Evolutionary conservation across 2,329 filamentous ascomycete genomes (phyloP), one percentile per base, ranked within the genome.

Genomic region (Botryotinia globosa): DNA sequence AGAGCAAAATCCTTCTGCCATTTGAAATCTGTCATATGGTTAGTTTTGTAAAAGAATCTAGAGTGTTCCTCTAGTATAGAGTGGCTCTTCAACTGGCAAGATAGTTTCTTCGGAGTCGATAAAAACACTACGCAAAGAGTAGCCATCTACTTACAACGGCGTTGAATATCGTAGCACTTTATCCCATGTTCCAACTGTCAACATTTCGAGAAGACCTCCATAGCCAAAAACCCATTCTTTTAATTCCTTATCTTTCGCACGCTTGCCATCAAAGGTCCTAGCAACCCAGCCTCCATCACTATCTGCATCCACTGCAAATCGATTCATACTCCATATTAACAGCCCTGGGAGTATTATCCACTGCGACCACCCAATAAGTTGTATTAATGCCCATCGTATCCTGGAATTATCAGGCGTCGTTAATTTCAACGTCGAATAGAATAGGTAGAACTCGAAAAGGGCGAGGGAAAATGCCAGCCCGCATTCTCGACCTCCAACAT

Each of bases 1-100:
- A 80, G 94, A 98, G 85, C 96, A 98, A 84, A 99, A 99, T 10
- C 96, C 96, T 82, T 99, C 96, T 69, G 92, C 89, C 14, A 99
- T 86, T 83, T 99, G 96, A 84, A 98, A 99, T 69, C 69, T 71
- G 56, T 8, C 18, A 37, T 6, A 65, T 32, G 29, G 6, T 71
- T 71, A 71, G 69, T 64, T 44, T 56, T 32, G 25, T n/a, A 14
- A 51, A 51, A 51, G 14, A 67, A 67, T 22, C 0, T 45, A 18
- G 34, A 37, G 54, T 56, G 34, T 29, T 56, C 34, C 34, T 51
- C 34, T 48, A 39, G 34, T 5, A 32, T 56, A 2, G 39, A 42
- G 65, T 56, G 48, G 64, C 34, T 42, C 48, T 39, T 67, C 20
- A 39, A 67, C 25, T 9, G 39, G 34, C 16, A 42, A 42, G 34